Evolutionary conservation across 306 rosid species (phyloP).

Genomic region (Prunus padus): DNA sequence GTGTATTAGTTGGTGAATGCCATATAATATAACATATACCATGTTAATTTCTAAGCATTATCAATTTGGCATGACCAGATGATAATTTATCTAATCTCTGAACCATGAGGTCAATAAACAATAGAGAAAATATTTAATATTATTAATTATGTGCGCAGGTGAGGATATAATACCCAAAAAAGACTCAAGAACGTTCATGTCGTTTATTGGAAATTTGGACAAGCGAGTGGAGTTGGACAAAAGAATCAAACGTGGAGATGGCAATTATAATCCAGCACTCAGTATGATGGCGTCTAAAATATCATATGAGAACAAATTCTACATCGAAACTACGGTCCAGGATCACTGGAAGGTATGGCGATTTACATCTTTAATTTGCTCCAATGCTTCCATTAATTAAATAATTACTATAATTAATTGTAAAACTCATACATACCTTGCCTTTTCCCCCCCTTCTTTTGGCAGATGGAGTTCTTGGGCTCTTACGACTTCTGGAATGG

Average conservation of each 20-base stretch:
- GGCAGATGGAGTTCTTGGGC: slow-evolving; percentile 65
- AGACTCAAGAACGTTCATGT: slow-evolving; percentile 34
- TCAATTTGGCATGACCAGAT: background rate
- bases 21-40: background rate
- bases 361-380: background rate
- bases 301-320: slow-evolving; percentile 55
- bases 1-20: background rate
- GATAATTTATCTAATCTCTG: too few species aligned
- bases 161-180: slow-evolving; percentile 33
- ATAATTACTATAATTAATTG: background rate
- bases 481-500: slow-evolving; percentile 75
- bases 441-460: background rate
- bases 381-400: background rate
- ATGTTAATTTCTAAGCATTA: background rate
- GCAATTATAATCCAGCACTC: slow-evolving; percentile 41
- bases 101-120: background rate
- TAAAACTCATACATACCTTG: background rate
- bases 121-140: background rate
- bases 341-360: slow-evolving; percentile 25
- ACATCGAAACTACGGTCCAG: slow-evolving; percentile 30
- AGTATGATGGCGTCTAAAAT: slow-evolving; percentile 72
- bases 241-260: slow-evolving; percentile 40
- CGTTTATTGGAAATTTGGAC: slow-evolving; percentile 58
- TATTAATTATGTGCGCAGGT: slow-evolving; percentile 28
- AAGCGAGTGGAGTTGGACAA: slow-evolving; percentile 38